A percentile compares a stretch with the other conserved stretches of the same genome.
These are phyloP conservation scores for Singerocomus rubriflavus DNA, from an alignment of 1,284 basidiomycete species.

Conservation along the genomic window DNA sequence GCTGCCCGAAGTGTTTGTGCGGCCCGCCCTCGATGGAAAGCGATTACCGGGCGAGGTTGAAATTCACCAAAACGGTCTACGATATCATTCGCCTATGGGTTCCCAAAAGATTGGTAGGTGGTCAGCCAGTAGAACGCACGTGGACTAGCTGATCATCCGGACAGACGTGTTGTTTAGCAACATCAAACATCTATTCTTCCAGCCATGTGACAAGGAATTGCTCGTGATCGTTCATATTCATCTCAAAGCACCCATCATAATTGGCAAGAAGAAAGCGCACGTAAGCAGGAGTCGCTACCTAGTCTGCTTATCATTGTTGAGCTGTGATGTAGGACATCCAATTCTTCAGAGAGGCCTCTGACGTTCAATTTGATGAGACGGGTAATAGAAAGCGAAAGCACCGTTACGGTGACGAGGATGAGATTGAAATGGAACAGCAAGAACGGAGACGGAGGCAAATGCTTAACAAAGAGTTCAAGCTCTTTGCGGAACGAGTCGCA, in stretches of 20 bases:
- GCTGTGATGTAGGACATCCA: conserved; percentile 75
- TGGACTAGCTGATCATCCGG: conserved; percentile 8
- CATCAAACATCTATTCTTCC: conserved; percentile 99
- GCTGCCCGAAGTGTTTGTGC: conserved; percentile 90
- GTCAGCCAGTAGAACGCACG: neutral
- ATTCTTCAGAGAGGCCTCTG: conserved; percentile 97
- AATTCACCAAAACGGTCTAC: conserved; percentile 95
- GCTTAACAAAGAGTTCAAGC: conserved; percentile 94
- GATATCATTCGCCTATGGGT: conserved; percentile 88
- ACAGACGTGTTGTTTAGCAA: conserved; percentile 94
- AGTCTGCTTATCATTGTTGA: conserved; percentile 1
- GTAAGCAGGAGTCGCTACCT: conserved; percentile 41
- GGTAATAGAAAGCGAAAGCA: conserved; percentile 98
- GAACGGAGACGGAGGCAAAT: conserved; percentile 87
- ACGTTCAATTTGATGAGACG: conserved; percentile 98
- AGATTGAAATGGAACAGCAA: conserved; percentile 98
- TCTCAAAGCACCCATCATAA: conserved; percentile 95
- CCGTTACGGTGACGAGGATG: conserved; percentile 97
- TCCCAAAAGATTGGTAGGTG: conserved; percentile 83
- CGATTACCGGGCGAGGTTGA: conserved; percentile 93
- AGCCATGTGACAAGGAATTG: conserved; percentile 96
- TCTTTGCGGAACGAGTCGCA: conserved; percentile 91
- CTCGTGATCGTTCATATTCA: conserved; percentile 95
- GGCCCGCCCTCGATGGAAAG: conserved; percentile 92
- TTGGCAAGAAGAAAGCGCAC: conserved; percentile 97